These are phyloP conservation scores for Calonectria crousiana DNA, from an alignment of 2,329 filamentous ascomycete species.

Conservation along the genomic window DNA sequence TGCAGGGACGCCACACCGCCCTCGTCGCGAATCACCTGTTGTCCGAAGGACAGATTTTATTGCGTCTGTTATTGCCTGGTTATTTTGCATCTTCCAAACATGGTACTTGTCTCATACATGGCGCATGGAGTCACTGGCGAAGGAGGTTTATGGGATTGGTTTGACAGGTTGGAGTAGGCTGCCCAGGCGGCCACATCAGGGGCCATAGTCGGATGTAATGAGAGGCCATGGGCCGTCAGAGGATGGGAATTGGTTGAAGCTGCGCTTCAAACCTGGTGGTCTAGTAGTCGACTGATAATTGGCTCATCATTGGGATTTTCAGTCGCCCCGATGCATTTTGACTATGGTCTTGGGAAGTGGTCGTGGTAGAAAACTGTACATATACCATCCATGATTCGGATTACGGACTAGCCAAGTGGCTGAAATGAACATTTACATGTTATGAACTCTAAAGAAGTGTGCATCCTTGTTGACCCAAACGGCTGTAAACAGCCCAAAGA, in stretches of 20 bases:
- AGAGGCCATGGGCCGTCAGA: conserved; percentile 34
- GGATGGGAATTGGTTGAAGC: conserved; percentile 36
- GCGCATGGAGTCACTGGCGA: conserved; percentile 57
- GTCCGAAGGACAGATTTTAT: conserved; percentile 41
- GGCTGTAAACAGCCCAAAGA: not conserved
- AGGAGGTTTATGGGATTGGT: conserved; percentile 50
- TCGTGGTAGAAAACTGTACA: conserved; percentile 55
- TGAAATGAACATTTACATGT: conserved; percentile 49
- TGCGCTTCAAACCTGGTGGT: conserved; percentile 41
- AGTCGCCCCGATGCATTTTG: conserved; percentile 35
- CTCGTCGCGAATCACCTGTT: conserved; percentile 45
- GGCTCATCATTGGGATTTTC: conserved; percentile 30
- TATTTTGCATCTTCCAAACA: conserved; percentile 52
- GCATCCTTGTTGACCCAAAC: not conserved
- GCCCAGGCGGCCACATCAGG: conserved; percentile 41
- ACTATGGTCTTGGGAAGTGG: conserved; percentile 39
- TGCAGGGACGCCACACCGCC: conserved; percentile 24
- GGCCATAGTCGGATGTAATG: conserved; percentile 43
- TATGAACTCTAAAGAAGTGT: conserved; percentile 29
- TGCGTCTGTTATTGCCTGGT: conserved; percentile 45
- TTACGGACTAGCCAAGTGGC: conserved; percentile 45
- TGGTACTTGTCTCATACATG: conserved; percentile 53
- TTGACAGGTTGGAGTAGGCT: conserved; percentile 53
- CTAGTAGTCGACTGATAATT: conserved; percentile 33
- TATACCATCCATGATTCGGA: conserved; percentile 55